Conservation (phyloP, 2,329 filamentous ascomycete species). For the Aspergillus sp. region DNA sequence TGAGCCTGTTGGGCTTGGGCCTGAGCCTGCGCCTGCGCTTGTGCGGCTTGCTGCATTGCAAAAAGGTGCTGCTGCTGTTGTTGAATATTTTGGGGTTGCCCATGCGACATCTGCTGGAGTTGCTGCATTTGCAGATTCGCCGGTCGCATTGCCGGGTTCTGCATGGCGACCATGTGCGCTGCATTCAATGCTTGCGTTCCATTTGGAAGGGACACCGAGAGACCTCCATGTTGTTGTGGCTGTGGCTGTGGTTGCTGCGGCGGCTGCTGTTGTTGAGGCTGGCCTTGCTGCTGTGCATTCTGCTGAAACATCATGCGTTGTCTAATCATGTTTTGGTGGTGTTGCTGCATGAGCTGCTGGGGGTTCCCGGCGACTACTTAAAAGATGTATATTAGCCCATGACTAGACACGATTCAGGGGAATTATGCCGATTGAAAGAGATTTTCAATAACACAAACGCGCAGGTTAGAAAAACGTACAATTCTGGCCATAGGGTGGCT, state of each 20-base stretch:
- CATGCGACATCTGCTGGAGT: conserved; percentile 42
- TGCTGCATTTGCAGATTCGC: conserved; percentile 42
- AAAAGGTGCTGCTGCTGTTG: conserved; percentile 44
- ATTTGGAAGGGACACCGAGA: conserved; percentile 43
- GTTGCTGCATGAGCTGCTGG: conserved; percentile 49
- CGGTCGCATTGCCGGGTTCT: conserved; percentile 42
- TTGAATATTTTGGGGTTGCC: conserved; percentile 44
- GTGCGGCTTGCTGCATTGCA: conserved; percentile 33
- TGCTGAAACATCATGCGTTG: conserved; percentile 35
- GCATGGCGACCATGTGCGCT: conserved; percentile 46
- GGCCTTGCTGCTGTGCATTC: conserved; percentile 34
- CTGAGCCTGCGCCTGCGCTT: conserved; percentile 26
- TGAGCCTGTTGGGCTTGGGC: conserved; percentile 26
- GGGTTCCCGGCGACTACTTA: conserved; percentile 37
- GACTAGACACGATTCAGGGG: neutral
- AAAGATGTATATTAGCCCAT: neutral
- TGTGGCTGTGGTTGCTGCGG: conserved; percentile 35
- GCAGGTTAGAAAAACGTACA: conserved; percentile 32
- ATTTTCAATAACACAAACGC: neutral
- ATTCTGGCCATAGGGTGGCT: conserved; percentile 44
- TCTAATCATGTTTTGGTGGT: conserved; percentile 35
- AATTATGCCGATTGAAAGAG: neutral
- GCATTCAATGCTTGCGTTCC: conserved; percentile 41
- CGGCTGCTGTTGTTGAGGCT: conserved; percentile 30
- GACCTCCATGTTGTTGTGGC: conserved; percentile 35